phyloP scores from a whole-genome alignment of 257 asterid species.

The Fraxinus cuspidata region DNA sequence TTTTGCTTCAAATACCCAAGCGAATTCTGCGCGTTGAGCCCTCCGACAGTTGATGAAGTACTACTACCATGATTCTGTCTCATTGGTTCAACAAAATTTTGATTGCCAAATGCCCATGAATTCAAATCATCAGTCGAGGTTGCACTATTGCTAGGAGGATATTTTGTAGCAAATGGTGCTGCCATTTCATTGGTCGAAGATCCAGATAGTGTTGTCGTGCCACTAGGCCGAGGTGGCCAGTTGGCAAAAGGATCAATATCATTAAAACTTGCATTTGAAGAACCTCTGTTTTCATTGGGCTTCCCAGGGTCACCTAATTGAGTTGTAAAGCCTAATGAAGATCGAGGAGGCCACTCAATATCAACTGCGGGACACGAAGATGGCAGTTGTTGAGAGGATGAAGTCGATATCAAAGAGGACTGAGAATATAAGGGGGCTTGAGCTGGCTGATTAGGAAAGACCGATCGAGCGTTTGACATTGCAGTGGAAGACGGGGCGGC shows the following conservation, averaged over 20 bases:
- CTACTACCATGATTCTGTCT: conserved; percentile 62
- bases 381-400: conserved; percentile 54
- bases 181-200: conserved; percentile 47
- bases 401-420: conserved; percentile 35
- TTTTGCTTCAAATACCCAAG: conserved; percentile 68
- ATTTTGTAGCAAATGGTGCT: conserved; percentile 36
- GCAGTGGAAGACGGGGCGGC: conserved; percentile 42
- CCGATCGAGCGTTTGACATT: conserved; percentile 48
- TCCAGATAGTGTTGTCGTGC: conserved; percentile 44
- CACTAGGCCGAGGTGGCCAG: conserved; percentile 86
- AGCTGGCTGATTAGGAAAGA: conserved; percentile 42
- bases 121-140: conserved; percentile 46
- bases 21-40: conserved; percentile 45
- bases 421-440: conserved; percentile 35
- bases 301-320: conserved; percentile 40
- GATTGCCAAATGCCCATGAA: conserved; percentile 62
- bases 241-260: conserved; percentile 89
- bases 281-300: conserved; percentile 44
- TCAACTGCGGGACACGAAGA: conserved; percentile 90
- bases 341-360: conserved; percentile 92
- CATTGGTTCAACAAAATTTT: conserved; percentile 31
- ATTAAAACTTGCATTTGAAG: conserved; percentile 50
- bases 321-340: conserved; percentile 43
- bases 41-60: conserved; percentile 36
- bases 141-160: conserved; percentile 35